Conservation (phyloP, 768 basidiomycete genomes). For the Tephrocybe sp. region DNA sequence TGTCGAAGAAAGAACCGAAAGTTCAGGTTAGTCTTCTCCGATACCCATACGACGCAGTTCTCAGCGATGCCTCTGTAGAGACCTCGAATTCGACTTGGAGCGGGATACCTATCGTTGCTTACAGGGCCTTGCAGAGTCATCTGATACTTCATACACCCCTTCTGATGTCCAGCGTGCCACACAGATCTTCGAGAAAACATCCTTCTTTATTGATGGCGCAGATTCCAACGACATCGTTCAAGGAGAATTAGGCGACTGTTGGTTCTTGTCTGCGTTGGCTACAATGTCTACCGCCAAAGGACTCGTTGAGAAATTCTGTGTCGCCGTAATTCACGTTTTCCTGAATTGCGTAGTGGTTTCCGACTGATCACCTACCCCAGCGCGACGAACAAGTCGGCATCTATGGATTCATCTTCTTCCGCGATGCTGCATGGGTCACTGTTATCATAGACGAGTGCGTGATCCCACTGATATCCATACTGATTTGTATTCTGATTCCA, state of each 20-base stretch:
- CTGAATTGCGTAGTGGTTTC: not conserved
- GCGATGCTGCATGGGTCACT: constrained; percentile 50
- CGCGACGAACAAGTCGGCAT: constrained; percentile 53
- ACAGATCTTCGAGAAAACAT: constrained; percentile 51
- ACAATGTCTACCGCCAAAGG: constrained; percentile 43
- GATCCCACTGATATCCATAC: not conserved
- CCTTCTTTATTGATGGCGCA: constrained; percentile 47
- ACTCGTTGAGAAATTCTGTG: constrained; percentile 54
- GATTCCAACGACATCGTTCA: constrained; percentile 47
- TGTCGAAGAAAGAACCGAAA: constrained; percentile 43
- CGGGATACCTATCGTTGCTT: constrained; percentile 43
- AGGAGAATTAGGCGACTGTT: constrained; percentile 51
- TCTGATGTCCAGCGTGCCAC: constrained; percentile 46
- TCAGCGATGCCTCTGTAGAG: not conserved
- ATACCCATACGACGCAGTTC: not conserved
- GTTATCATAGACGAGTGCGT: constrained; percentile 57
- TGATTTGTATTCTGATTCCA: not conserved
- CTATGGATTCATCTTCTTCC: constrained; percentile 60
- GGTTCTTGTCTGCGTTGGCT: constrained; percentile 54
- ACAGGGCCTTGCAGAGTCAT: constrained; percentile 33
- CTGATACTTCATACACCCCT: constrained; percentile 11
- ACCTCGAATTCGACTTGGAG: constrained; percentile 51
- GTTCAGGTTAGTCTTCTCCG: constrained; percentile 36
- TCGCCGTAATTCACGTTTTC: constrained; percentile 31
- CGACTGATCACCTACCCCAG: constrained; percentile 22